Evolutionary conservation across 352 stramenopile species (phyloP), one percentile per base, ranked within the genome.

Genomic region (Globisporangium nagaii): DNA sequence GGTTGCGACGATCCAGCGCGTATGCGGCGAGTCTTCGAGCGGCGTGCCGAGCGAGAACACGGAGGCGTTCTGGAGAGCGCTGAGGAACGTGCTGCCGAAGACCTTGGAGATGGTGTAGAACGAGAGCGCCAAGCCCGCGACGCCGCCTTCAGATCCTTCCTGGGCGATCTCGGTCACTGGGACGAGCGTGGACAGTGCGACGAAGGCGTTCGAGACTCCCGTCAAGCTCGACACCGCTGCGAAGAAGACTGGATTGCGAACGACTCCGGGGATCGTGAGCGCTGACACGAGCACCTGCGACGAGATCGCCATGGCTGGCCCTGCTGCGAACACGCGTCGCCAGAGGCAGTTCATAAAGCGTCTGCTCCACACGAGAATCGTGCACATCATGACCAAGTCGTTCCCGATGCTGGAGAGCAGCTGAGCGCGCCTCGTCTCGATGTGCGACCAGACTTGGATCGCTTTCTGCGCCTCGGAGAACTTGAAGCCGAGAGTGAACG

Each of bases 291-390:
- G 7, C n/a, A 52, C 19, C 49, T 71, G 62, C 32, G 65, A 51
- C 2, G 20, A 8, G 27, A 80, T 75, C 3, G 65, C 66, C 56
- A 72, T 57, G 2, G 17, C 49, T 24, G 70, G 70, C 24, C 68
- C 67, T 7, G 53, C 9, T 1, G 62, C 41, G 40, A 79, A 79
- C n/a, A 77, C 53, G 8, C 43, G 53, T 30, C 65, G 71, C 70
- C 70, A 79, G 12, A 77, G 37, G 27, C 58, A 46, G 41, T 79
- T 79, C 31, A 69, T 68, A 3, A 66, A 63, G 27, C n/a, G 57
- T 42, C 58, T 61, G 19, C 65, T 60, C 67, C 68, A 77, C 3
- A 73, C 12, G 2, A 74, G 17, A 25, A 79, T 52, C 17, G 70
- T 70, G 2, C 59, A 31, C 11, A 79, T 66, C 70, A 75, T 73